These are phyloP conservation scores for Rugosomyces carneus DNA, from an alignment of 1,284 basidiomycete species.

Conservation along the genomic window DNA sequence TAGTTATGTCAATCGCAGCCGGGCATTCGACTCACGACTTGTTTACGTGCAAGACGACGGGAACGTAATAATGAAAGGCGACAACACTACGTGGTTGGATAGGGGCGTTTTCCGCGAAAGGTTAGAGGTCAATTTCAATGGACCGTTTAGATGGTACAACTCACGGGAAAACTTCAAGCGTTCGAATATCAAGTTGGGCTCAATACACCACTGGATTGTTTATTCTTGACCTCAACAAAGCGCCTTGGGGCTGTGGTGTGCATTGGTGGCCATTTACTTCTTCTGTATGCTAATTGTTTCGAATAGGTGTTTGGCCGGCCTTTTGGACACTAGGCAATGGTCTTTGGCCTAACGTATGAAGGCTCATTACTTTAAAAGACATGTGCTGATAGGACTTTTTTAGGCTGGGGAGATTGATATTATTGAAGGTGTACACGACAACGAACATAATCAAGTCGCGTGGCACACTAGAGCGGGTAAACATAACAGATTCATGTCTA, in stretches of 20 bases:
- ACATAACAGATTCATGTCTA: background rate
- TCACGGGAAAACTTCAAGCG: constrained; percentile 29
- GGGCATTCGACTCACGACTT: constrained; percentile 42
- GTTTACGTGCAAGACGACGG: constrained; percentile 50
- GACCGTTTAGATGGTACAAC: background rate
- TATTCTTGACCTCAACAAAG: constrained; percentile 60
- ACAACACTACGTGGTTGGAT: constrained; percentile 51
- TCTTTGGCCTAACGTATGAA: constrained; percentile 48
- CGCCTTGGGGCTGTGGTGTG: constrained; percentile 70
- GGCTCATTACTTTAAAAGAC: background rate
- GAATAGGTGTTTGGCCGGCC: constrained; percentile 58
- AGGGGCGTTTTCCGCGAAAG: constrained; percentile 51
- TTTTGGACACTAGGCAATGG: constrained; percentile 55
- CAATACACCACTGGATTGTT: constrained; percentile 63
- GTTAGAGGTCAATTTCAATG: constrained; percentile 26
- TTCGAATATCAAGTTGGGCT: constrained; percentile 51
- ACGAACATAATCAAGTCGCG: constrained; percentile 71
- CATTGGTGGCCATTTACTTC: constrained; percentile 7
- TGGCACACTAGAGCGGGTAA: constrained; percentile 60
- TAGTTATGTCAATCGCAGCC: constrained; percentile 48
- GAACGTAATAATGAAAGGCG: constrained; percentile 68
- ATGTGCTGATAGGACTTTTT: background rate
- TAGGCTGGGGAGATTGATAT: constrained; percentile 78
- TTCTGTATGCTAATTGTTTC: background rate
- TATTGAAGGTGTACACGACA: constrained; percentile 73